Percentiles rank a stretch among this genome's conserved stretches.
Conservation (phyloP, 441 rosid species). For the Croton laevigatus region DNA sequence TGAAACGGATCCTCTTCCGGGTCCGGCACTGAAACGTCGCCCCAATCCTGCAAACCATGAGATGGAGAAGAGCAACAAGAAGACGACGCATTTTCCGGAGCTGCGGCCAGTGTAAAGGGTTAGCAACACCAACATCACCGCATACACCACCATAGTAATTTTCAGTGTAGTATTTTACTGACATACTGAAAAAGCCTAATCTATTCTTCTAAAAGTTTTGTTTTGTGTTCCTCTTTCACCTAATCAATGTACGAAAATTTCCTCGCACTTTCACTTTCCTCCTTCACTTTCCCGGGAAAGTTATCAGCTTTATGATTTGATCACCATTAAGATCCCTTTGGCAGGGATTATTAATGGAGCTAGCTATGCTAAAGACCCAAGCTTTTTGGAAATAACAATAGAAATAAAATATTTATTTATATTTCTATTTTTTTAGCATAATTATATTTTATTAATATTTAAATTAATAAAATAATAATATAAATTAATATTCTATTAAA, state of each 20-base stretch:
- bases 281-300: background rate
- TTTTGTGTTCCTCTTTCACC: constrained; percentile 3
- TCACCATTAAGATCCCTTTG: too few species aligned
- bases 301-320: too few species aligned
- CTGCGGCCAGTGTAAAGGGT: constrained; percentile 72
- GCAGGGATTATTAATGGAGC: background rate
- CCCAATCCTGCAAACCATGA: constrained; percentile 33
- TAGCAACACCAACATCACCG: constrained; percentile 42
- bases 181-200: constrained; percentile 41
- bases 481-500: too few species aligned
- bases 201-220: background rate
- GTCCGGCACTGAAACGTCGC: constrained; percentile 21
- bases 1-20: constrained; percentile 29
- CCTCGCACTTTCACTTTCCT: background rate
- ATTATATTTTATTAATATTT: too few species aligned
- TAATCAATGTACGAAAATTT: background rate
- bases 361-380: too few species aligned
- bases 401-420: too few species aligned
- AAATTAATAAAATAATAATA: too few species aligned
- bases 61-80: constrained; percentile 30
- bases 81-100: constrained; percentile 65
- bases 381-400: too few species aligned
- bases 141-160: constrained; percentile 38
- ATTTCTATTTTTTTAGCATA: too few species aligned
- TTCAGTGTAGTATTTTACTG: constrained; percentile 47